Conservation (phyloP, 148 eudicot species). For the Vaccinium myrtillus region DNA sequence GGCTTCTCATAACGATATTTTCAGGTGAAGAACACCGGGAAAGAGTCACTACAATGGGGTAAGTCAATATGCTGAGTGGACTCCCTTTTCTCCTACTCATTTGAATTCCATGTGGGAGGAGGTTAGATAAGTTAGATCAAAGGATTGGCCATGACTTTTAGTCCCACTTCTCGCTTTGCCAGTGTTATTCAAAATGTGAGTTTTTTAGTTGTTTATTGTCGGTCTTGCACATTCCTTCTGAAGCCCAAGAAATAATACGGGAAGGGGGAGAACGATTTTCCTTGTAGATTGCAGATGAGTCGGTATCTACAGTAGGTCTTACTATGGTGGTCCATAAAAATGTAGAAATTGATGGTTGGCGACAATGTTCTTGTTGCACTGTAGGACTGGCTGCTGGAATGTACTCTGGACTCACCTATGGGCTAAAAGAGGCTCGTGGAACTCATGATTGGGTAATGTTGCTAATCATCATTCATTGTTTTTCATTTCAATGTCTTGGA, state of each 20-base stretch:
- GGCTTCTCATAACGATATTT: not conserved
- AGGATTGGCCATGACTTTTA: not conserved
- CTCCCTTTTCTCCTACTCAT: not conserved
- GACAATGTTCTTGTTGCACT: not conserved
- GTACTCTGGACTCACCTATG: constrained; percentile 95
- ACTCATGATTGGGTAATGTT: constrained; percentile 86
- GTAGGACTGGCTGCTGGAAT: constrained; percentile 87
- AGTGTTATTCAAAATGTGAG: not conserved
- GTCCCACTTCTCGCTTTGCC: not conserved
- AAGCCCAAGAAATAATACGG: not conserved
- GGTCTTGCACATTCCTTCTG: not conserved
- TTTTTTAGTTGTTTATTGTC: not conserved
- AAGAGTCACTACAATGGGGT: constrained; percentile 97
- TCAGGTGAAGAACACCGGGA: constrained; percentile 86
- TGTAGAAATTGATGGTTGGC: not conserved
- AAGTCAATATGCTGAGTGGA: constrained; percentile 14
- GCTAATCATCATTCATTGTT: not conserved
- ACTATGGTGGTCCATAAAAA: not conserved
- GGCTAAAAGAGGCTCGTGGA: constrained; percentile 90
- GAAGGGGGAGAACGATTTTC: not conserved
- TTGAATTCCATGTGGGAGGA: not conserved
- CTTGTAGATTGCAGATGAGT: not conserved
- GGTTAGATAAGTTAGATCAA: not conserved
- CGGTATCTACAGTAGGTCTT: not conserved
- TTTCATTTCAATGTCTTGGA: not conserved